These are phyloP conservation scores for Seiridium unicorne DNA, from an alignment of 2,329 filamentous ascomycete species.

Conservation along the genomic window DNA sequence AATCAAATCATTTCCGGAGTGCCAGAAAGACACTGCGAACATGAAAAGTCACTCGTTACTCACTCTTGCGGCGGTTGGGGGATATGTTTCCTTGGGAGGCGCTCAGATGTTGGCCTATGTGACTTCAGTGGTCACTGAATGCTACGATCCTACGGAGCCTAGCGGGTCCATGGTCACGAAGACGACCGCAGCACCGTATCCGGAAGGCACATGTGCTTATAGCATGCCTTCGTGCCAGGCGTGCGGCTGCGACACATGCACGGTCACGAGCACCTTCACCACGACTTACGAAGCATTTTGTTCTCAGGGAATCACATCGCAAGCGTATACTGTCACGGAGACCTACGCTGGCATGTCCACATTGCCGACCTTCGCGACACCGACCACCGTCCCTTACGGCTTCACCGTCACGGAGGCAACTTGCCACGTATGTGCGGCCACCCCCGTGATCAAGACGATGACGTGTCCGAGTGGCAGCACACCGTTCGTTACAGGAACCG, in stretches of 20 bases:
- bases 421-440: neutral
- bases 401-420: constrained; percentile 17
- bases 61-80: neutral
- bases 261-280: constrained; percentile 16
- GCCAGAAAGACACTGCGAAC: neutral
- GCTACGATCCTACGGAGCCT: neutral
- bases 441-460: neutral
- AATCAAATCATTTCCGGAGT: no score
- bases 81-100: neutral
- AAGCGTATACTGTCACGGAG: constrained; percentile 19
- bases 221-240: constrained; percentile 16
- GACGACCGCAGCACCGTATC: neutral
- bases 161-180: neutral
- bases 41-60: neutral
- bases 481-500: neutral
- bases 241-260: constrained; percentile 18
- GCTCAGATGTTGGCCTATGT: neutral
- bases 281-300: constrained; percentile 12
- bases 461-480: neutral
- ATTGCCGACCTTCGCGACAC: constrained; percentile 14
- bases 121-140: neutral
- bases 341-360: constrained; percentile 19
- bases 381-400: constrained; percentile 17
- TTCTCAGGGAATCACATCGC: constrained; percentile 9
- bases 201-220: constrained; percentile 8